These are phyloP conservation scores for Cyberlindnera mycetangii DNA, from an alignment of 805 yeast species.

Conservation along the genomic window DNA sequence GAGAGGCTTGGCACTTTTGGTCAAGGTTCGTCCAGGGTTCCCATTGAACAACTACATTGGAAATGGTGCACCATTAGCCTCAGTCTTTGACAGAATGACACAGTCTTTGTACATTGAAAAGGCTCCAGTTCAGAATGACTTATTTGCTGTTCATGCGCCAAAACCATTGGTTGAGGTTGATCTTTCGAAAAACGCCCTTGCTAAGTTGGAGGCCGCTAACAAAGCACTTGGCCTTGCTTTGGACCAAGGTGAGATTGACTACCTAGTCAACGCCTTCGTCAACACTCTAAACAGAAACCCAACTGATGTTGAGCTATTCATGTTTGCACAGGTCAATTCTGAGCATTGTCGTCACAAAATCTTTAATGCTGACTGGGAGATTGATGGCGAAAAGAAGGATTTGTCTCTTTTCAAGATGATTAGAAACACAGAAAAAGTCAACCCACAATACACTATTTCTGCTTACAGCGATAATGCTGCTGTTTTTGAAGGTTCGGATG, in stretches of 20 bases:
- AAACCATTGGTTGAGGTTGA: constrained; percentile 80
- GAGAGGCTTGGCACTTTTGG: constrained; percentile 77
- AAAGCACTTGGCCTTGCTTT: constrained; percentile 87
- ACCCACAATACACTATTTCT: constrained; percentile 79
- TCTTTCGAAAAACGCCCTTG: constrained; percentile 46
- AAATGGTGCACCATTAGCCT: constrained; percentile 57
- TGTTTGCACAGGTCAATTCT: constrained; percentile 99
- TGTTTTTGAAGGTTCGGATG: constrained; percentile 81
- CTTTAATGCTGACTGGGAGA: constrained; percentile 97
- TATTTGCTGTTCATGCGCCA: constrained; percentile 77
- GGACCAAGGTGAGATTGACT: constrained; percentile 89
- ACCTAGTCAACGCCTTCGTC: constrained; percentile 79
- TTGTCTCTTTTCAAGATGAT: constrained; percentile 88
- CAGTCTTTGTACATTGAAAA: constrained; percentile 59
- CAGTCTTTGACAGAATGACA: constrained; percentile 93
- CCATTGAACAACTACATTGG: constrained; percentile 55
- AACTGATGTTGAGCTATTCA: constrained; percentile 94
- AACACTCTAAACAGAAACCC: constrained; percentile 80
- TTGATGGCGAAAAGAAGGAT: constrained; percentile 76
- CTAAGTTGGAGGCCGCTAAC: constrained; percentile 72
- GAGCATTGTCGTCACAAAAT: constrained; percentile 99
- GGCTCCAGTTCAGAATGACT: constrained; percentile 64
- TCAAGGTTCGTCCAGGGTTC: constrained; percentile 70
- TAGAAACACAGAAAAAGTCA: constrained; percentile 81
- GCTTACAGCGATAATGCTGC: constrained; percentile 99